Percentiles rank a stretch among this genome's conserved stretches.
Evolutionary conservation across 805 yeast species (phyloP).

Genomic region (Saccharomyces mikatae): DNA sequence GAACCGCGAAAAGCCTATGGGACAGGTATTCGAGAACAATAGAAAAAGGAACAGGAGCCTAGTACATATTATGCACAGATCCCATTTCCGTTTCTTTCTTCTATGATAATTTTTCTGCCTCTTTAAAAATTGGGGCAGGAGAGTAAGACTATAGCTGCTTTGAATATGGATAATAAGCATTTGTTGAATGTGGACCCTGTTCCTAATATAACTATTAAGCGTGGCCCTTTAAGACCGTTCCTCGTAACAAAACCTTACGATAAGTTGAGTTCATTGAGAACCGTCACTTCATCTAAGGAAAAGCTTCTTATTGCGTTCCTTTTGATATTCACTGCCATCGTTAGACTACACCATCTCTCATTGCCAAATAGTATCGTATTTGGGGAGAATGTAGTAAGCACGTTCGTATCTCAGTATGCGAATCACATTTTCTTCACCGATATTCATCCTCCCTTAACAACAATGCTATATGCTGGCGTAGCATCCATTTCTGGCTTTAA

Average conservation of each 20-base stretch:
- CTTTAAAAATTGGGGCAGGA: not conserved
- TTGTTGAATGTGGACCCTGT: conserved; percentile 25
- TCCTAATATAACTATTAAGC: conserved; percentile 39
- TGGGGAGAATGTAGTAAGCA: conserved; percentile 91
- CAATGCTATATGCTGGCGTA: conserved; percentile 64
- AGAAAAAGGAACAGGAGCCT: not conserved
- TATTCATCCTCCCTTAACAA: conserved; percentile 71
- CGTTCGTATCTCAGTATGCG: conserved; percentile 77
- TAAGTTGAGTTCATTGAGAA: conserved; percentile 34
- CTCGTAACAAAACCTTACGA: conserved; percentile 44
- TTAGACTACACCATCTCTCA: conserved; percentile 55
- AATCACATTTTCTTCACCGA: conserved; percentile 58
- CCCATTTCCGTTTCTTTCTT: not conserved
- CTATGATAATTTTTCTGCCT: not conserved
- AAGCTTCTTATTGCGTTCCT: conserved; percentile 35
- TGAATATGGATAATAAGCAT: not conserved
- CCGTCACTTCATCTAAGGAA: conserved; percentile 33
- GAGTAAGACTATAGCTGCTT: not conserved
- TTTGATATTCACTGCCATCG: conserved; percentile 40
- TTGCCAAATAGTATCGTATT: conserved; percentile 76
- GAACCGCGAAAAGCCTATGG: not conserved
- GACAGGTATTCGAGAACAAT: not conserved
- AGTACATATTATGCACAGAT: not conserved
- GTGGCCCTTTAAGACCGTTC: conserved; percentile 50
- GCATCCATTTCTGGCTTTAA: conserved; percentile 58